Evolutionary conservation across 257 asterid species (phyloP).

Genomic region (Solanum clarkiae): DNA sequence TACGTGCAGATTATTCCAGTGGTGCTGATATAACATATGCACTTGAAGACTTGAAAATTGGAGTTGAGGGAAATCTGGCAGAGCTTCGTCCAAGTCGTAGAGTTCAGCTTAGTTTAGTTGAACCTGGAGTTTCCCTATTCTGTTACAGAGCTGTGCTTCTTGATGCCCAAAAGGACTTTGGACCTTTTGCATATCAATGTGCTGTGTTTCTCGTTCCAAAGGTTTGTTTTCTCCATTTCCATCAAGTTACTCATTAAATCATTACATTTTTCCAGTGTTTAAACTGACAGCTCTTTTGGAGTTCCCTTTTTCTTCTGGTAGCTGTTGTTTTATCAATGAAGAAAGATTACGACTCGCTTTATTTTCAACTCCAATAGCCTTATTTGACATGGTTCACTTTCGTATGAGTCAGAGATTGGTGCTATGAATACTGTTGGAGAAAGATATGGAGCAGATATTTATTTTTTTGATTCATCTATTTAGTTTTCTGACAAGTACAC

Average conservation of each 20-base stretch:
- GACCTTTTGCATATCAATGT: constrained; percentile 45
- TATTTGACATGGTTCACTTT: background rate
- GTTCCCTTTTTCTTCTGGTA: background rate
- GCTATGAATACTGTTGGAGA: background rate
- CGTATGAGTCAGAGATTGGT: background rate
- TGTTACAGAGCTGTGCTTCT: constrained; percentile 57
- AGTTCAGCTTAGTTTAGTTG: constrained; percentile 62
- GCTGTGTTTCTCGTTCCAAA: constrained; percentile 82
- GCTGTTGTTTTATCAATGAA: background rate
- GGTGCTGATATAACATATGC: constrained; percentile 50
- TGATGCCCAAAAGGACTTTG: constrained; percentile 60
- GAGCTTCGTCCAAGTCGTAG: constrained; percentile 74
- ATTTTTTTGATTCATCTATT: background rate
- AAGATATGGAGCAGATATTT: background rate
- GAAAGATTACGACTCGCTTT: background rate
- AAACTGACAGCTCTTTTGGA: background rate
- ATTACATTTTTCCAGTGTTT: background rate
- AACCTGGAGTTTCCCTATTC: constrained; percentile 56
- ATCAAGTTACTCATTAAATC: background rate
- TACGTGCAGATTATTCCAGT: constrained; percentile 41
- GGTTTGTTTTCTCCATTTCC: constrained; percentile 25
- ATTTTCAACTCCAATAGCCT: background rate
- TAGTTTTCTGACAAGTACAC: background rate
- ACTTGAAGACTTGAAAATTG: constrained; percentile 72
- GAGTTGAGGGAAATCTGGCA: constrained; percentile 58